These are phyloP conservation scores for Aspergillus piperis DNA, from an alignment of 2,329 filamentous ascomycete genomes.

Conservation along the genomic window DNA sequence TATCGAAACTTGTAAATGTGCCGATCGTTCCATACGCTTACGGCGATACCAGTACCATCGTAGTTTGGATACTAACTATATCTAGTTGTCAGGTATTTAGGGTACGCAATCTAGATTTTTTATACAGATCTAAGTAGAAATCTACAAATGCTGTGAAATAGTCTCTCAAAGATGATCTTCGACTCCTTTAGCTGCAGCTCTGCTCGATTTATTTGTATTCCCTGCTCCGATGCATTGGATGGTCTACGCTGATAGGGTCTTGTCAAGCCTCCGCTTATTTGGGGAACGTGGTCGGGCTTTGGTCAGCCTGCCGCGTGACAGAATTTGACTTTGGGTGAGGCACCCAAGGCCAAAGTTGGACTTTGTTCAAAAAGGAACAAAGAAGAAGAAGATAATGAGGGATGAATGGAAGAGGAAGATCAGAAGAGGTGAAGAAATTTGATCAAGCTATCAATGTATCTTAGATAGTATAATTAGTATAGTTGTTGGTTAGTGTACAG, in stretches of 20 bases:
- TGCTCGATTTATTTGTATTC: neutral
- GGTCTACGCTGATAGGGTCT: neutral
- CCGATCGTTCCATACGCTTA: conserved; percentile 12
- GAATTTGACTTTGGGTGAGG: conserved; percentile 13
- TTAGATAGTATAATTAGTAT: neutral
- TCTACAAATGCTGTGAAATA: too few species aligned
- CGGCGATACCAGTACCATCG: neutral
- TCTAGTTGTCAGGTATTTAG: neutral
- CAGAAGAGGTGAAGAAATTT: neutral
- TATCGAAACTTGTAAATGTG: conserved; percentile 14
- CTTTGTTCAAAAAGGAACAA: neutral
- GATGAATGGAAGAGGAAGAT: neutral
- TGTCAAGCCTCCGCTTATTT: neutral
- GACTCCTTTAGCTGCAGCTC: neutral
- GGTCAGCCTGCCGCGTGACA: conserved; percentile 13
- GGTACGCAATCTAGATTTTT: neutral
- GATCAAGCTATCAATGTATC: neutral
- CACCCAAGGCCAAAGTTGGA: neutral
- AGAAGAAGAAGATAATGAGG: neutral
- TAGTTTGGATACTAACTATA: too few species aligned
- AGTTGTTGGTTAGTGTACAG: too few species aligned
- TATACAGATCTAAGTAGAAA: neutral
- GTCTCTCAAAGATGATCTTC: neutral
- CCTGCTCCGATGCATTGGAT: conserved; percentile 1
- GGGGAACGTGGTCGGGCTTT: conserved; percentile 10